Percentiles rank a stretch among this genome's conserved stretches.
Evolutionary conservation across 441 rosid genomes (phyloP).

Genomic region (Gossypium aridum): DNA sequence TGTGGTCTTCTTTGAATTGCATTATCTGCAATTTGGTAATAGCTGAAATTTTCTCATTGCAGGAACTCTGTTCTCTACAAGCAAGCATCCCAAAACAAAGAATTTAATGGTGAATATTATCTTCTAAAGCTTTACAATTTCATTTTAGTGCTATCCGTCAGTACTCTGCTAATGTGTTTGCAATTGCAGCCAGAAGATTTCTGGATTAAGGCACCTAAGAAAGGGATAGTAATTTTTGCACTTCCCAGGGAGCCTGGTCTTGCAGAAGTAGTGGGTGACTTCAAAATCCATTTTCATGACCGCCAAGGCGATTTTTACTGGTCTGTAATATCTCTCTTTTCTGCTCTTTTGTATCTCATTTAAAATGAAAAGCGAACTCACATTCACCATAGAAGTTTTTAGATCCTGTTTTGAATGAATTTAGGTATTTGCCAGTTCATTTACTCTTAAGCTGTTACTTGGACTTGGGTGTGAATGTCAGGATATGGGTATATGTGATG

Average conservation of each 20-base stretch:
- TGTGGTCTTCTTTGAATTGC: neutral
- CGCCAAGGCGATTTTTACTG: slow-evolving; percentile 89
- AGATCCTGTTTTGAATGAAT: slow-evolving; percentile 7
- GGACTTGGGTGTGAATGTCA: neutral
- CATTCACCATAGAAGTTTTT: neutral
- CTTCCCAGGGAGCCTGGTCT: slow-evolving; percentile 89
- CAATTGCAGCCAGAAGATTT: slow-evolving; percentile 77
- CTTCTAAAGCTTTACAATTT: neutral
- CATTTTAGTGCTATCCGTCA: neutral
- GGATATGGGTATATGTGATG: neutral
- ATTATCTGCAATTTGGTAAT: neutral
- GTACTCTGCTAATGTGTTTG: neutral
- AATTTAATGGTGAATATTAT: slow-evolving; percentile 51
- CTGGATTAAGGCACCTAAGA: slow-evolving; percentile 74
- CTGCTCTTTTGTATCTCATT: neutral
- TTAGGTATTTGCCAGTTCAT: neutral
- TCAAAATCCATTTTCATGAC: slow-evolving; percentile 81
- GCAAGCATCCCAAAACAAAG: slow-evolving; percentile 69
- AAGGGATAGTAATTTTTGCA: slow-evolving; percentile 74
- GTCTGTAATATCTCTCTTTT: slow-evolving; percentile 27
- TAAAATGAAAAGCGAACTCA: neutral
- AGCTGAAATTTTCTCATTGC: slow-evolving; percentile 17
- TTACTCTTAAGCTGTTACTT: neutral
- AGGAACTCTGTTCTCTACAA: slow-evolving; percentile 78
- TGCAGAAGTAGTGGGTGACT: slow-evolving; percentile 67